phyloP scores from a whole-genome alignment of 495 filamentous ascomycete genomes.

The Xylaria acuta region DNA sequence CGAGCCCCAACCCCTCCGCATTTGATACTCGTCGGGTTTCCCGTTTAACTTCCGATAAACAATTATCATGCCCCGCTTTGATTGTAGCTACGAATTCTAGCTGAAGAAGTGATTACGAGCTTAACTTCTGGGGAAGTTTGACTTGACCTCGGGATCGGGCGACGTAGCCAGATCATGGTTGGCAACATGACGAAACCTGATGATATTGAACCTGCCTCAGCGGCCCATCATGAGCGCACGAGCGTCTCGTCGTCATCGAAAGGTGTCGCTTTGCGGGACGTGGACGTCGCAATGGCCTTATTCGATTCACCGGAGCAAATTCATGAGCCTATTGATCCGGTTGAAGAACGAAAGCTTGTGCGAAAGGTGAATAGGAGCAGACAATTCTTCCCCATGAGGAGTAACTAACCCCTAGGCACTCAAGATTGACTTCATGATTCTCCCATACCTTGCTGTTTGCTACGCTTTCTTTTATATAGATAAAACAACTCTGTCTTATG shows the following conservation, averaged over 20 bases:
- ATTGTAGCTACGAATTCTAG: too few relatives aligned
- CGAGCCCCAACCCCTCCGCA: conserved; percentile 15
- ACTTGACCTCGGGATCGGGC: not conserved
- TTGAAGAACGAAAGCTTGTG: conserved; percentile 55
- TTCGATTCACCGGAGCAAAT: conserved; percentile 30
- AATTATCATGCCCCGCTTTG: not conserved
- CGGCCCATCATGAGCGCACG: conserved; percentile 13
- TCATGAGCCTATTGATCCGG: conserved; percentile 54
- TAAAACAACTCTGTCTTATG: conserved; percentile 44
- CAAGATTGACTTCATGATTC: conserved; percentile 34
- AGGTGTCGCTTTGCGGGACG: conserved; percentile 11
- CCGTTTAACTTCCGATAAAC: not conserved
- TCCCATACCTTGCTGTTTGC: conserved; percentile 59
- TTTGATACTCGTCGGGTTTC: not conserved
- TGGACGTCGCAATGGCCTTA: conserved; percentile 27
- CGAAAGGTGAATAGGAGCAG: conserved; percentile 44
- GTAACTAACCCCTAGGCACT: not conserved
- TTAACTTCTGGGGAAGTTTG: not conserved
- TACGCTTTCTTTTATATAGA: conserved; percentile 69
- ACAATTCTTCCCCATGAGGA: not conserved
- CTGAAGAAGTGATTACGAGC: not conserved
- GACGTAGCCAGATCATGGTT: not conserved
- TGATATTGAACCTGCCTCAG: conserved; percentile 6
- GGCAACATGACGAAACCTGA: conserved; percentile 7
- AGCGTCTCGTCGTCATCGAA: not conserved